Conservation (phyloP, 164 flowering plant species). For the Umbilicus rupestris region DNA sequence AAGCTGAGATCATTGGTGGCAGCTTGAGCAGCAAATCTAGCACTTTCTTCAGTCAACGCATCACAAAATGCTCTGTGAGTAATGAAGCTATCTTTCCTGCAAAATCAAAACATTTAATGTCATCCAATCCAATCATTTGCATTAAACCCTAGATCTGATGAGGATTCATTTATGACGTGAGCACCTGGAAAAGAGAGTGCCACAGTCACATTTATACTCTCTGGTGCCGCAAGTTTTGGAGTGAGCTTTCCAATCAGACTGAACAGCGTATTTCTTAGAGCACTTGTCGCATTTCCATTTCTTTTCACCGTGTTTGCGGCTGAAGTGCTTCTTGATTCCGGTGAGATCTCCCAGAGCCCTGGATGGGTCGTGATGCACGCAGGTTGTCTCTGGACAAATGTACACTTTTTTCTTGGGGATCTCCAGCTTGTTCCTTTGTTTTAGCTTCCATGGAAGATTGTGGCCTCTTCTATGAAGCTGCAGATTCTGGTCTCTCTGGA, state of each 20-base stretch:
- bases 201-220: constrained; percentile 63
- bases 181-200: constrained; percentile 59
- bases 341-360: constrained; percentile 58
- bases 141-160: constrained; percentile 6
- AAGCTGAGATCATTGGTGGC: constrained; percentile 23
- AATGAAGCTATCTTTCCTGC: constrained; percentile 40
- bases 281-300: constrained; percentile 69
- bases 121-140: constrained; percentile 5
- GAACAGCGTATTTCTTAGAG: constrained; percentile 62
- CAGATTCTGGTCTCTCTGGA: constrained; percentile 54
- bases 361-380: constrained; percentile 51
- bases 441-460: constrained; percentile 57
- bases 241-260: constrained; percentile 70
- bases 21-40: constrained; percentile 15
- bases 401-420: constrained; percentile 39
- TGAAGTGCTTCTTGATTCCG: constrained; percentile 58
- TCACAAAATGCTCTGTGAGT: constrained; percentile 46
- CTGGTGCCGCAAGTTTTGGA: constrained; percentile 56
- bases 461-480: constrained; percentile 59
- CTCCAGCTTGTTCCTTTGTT: constrained; percentile 37
- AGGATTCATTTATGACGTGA: neutral
- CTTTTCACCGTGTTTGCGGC: constrained; percentile 66
- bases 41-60: constrained; percentile 36
- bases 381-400: constrained; percentile 48
- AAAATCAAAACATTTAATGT: constrained; percentile 6